phyloP scores from a whole-genome alignment of 768 basidiomycete genomes.

The Leccinum ochraceum region DNA sequence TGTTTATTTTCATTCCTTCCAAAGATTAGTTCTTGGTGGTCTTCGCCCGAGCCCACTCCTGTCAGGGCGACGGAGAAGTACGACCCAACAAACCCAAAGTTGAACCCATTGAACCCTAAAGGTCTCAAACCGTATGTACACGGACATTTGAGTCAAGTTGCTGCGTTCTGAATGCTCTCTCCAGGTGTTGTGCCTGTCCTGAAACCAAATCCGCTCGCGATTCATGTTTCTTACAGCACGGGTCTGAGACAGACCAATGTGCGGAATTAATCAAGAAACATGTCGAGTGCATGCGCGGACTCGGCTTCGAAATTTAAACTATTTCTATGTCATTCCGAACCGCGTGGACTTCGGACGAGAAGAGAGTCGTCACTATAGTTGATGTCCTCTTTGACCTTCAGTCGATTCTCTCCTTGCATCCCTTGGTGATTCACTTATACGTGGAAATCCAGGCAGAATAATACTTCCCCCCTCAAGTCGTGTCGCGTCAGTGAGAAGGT shows the following conservation, averaged over 20 bases:
- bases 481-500: background rate
- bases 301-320: slow-evolving; percentile 81
- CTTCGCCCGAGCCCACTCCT: slow-evolving; percentile 36
- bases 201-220: slow-evolving; percentile 91
- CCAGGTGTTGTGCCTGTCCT: slow-evolving; percentile 94
- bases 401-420: background rate
- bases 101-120: slow-evolving; percentile 89
- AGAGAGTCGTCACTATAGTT: background rate
- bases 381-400: background rate
- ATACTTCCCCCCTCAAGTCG: background rate
- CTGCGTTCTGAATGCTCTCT: slow-evolving; percentile 3
- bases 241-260: slow-evolving; percentile 77
- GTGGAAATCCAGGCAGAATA: background rate
- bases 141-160: background rate
- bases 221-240: slow-evolving; percentile 82
- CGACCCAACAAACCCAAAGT: slow-evolving; percentile 73
- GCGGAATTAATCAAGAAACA: slow-evolving; percentile 77
- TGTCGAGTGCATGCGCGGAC: slow-evolving; percentile 84
- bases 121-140: slow-evolving; percentile 89
- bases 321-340: background rate
- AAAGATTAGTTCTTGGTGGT: slow-evolving; percentile 61
- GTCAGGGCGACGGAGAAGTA: slow-evolving; percentile 44
- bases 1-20: background rate
- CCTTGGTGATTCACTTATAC: background rate
- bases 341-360: background rate